A percentile compares a stretch with the other conserved stretches of the same genome.
Evolutionary conservation across 331 rosid genomes (phyloP).

Genomic region (Acacia concinna): DNA sequence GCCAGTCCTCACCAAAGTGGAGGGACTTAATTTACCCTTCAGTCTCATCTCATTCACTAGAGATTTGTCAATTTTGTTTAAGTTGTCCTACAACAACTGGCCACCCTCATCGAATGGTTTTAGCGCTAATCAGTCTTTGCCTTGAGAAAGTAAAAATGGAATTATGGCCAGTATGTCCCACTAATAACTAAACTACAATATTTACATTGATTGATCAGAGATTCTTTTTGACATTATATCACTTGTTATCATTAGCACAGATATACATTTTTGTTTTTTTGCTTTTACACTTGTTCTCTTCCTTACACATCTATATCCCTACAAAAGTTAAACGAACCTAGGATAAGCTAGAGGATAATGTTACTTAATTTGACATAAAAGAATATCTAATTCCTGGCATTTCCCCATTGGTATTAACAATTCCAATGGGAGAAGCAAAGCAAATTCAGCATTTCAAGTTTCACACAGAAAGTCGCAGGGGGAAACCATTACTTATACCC

Average conservation of each 20-base stretch:
- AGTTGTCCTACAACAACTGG: background rate
- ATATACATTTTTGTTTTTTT: background rate
- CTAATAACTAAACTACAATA: background rate
- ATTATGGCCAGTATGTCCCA: background rate
- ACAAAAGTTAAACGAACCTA: background rate
- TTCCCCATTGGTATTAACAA: background rate
- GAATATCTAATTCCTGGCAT: background rate
- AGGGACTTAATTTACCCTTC: background rate
- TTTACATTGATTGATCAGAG: background rate
- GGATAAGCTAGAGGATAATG: background rate
- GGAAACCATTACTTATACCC: no score
- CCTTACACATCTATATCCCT: background rate
- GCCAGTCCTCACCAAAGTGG: background rate
- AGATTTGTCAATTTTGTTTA: background rate
- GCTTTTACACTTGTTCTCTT: background rate
- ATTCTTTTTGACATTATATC: background rate
- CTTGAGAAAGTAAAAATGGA: background rate
- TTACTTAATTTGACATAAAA: background rate
- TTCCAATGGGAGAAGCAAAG: background rate
- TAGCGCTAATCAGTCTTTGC: background rate
- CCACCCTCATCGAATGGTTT: background rate
- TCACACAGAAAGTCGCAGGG: background rate
- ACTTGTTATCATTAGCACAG: background rate
- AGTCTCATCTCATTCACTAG: background rate
- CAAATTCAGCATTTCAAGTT: background rate